A percentile compares a stretch with the other conserved stretches of the same genome.
These are phyloP conservation scores for Pseudogymnoascus sp. DNA, from an alignment of 2,329 filamentous ascomycete species.

Conservation along the genomic window DNA sequence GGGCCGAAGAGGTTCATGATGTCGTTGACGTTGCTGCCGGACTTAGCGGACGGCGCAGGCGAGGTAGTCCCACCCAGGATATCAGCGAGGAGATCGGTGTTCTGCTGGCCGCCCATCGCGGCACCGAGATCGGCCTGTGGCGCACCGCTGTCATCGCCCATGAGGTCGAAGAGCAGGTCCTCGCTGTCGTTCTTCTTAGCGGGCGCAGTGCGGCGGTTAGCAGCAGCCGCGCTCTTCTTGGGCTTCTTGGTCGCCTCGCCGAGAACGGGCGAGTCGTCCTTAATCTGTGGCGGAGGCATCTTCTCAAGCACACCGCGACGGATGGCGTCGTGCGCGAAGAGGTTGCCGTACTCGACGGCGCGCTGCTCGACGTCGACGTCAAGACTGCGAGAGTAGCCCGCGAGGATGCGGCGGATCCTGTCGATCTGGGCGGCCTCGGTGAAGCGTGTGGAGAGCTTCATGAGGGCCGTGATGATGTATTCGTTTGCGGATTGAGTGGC, in stretches of 20 bases:
- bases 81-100: slow-evolving; percentile 71
- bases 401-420: slow-evolving; percentile 71
- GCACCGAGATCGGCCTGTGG: slow-evolving; percentile 50
- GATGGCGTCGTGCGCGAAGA: slow-evolving; percentile 87
- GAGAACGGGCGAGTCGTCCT: slow-evolving; percentile 86
- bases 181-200: slow-evolving; percentile 79
- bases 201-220: slow-evolving; percentile 68
- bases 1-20: slow-evolving; percentile 86
- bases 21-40: slow-evolving; percentile 53
- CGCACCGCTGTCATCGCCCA: slow-evolving; percentile 66
- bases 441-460: slow-evolving; percentile 90
- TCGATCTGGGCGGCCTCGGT: slow-evolving; percentile 80
- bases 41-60: slow-evolving; percentile 35
- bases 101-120: slow-evolving; percentile 40
- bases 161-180: slow-evolving; percentile 85
- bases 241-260: slow-evolving; percentile 69
- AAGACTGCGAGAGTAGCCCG: slow-evolving; percentile 73
- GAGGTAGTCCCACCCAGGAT: slow-evolving; percentile 73
- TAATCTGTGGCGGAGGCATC: slow-evolving; percentile 96
- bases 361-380: slow-evolving; percentile 95
- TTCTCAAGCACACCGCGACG: slow-evolving; percentile 87
- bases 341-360: slow-evolving; percentile 87
- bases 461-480: slow-evolving; percentile 90
- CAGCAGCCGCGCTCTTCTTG: slow-evolving; percentile 54
- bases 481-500: slow-evolving; percentile 85